A percentile compares a stretch with the other conserved stretches of the same genome.
Evolutionary conservation across 495 filamentous ascomycete genomes (phyloP).

Genomic region (Penicillium canariense): DNA sequence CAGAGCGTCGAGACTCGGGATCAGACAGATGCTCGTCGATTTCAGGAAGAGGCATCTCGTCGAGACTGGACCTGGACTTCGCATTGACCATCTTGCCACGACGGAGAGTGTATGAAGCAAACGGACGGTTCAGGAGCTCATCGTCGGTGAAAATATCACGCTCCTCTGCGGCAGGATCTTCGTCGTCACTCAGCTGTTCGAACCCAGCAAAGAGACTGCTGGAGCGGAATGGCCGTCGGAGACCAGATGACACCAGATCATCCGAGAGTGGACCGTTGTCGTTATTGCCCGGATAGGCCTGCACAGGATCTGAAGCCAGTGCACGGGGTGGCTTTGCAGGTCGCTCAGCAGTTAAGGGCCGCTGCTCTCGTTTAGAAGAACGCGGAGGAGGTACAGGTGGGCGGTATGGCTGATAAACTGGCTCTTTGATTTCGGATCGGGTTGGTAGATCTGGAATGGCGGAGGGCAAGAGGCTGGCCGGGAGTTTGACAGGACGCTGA

Average conservation of each 20-base stretch:
- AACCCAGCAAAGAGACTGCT: constrained; percentile 88
- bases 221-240: constrained; percentile 68
- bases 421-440: constrained; percentile 20
- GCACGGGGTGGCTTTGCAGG: constrained; percentile 21
- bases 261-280: constrained; percentile 72
- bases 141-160: constrained; percentile 50
- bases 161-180: constrained; percentile 33
- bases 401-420: constrained; percentile 32
- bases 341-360: constrained; percentile 5
- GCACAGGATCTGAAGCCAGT: constrained; percentile 44
- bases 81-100: constrained; percentile 43
- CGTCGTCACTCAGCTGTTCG: constrained; percentile 57
- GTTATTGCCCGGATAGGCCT: constrained; percentile 78
- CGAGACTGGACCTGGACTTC: constrained; percentile 34
- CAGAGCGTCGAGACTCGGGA: constrained; percentile 28
- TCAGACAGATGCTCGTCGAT: constrained; percentile 41
- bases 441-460: constrained; percentile 47
- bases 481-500: constrained; percentile 67
- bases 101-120: constrained; percentile 43
- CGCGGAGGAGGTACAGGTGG: constrained; percentile 37
- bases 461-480: constrained; percentile 74
- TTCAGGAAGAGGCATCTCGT: constrained; percentile 37
- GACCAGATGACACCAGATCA: constrained; percentile 47
- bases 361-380: constrained; percentile 25
- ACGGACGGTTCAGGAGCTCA: constrained; percentile 44